These are phyloP conservation scores for Lactuca sativa DNA, from an alignment of 129 eudicot species.

Conservation along the genomic window DNA sequence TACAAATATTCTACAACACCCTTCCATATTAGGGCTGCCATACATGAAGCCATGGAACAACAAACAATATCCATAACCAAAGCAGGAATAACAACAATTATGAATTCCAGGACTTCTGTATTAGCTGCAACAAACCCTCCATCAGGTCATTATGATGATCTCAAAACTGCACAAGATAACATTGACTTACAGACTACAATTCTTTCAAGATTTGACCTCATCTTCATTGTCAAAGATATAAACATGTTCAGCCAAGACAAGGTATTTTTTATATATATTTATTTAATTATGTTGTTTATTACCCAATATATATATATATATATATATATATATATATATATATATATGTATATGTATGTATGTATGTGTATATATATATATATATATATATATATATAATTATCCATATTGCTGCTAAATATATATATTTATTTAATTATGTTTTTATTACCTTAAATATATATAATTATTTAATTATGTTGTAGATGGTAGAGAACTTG, in stretches of 20 bases:
- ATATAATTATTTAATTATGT: too few species aligned
- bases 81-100: slow-evolving; percentile 99
- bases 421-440: too few species aligned
- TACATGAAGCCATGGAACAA: slow-evolving; percentile 99
- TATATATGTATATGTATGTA: too few species aligned
- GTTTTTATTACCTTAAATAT: too few species aligned
- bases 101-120: slow-evolving; percentile 94
- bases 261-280: too few species aligned
- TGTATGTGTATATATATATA: too few species aligned
- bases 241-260: slow-evolving; percentile 81
- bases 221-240: slow-evolving; percentile 90
- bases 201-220: slow-evolving; percentile 93
- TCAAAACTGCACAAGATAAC: slow-evolving; percentile 99
- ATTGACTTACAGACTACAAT: slow-evolving; percentile 97
- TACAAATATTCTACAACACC: neutral
- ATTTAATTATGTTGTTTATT: too few species aligned
- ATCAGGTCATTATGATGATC: slow-evolving; percentile 98
- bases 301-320: too few species aligned
- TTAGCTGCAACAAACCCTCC: slow-evolving; percentile 99
- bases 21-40: slow-evolving; percentile 69
- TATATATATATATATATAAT: too few species aligned
- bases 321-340: too few species aligned
- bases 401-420: too few species aligned
- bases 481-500: too few species aligned
- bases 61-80: slow-evolving; percentile 98